Base-by-base conservation (phyloP, 805 yeast species). In the Lipomyces yamadae region DNA sequence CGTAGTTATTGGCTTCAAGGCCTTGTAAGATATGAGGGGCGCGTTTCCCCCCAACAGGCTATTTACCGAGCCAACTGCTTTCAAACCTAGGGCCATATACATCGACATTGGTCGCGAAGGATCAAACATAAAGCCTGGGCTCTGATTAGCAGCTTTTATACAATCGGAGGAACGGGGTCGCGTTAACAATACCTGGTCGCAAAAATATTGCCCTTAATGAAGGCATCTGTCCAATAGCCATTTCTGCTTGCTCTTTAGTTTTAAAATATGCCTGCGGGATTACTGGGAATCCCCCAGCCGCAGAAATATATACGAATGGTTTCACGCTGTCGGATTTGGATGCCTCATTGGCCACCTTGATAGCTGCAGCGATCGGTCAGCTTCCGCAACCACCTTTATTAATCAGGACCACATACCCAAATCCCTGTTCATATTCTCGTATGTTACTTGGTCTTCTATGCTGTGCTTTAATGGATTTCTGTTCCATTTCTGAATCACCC, bases 61-160 rank as follows among this genome's bases (percentile, higher is more conserved):
- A 61, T 67, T 67, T 5, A 63, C 65, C 2, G 64, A 39, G n/a
- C 62, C 63, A 4, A 67, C 7, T 4, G 66, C 63, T 15, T 55
- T 58, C 24, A 67, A 60, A 24, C 68, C 66, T 54, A 60, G 55
- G 13, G 60, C 63, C 58, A 65, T 53, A 35, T 55, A 67, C 66
- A 67, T 61, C 10, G 70, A 66, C 65, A 61, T 61, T 10, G 62
- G 59, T 11, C 61, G 35, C 8, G 68, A 60, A 11, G 68, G 66
- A 54, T 67, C 70, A 45, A 64, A 65, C 70, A 67, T 64, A 53
- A 67, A 64, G 7, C 70, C 70, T 63, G 48, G 15, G 15, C n/a
- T n/a, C 6, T 52, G 18, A 34, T 30, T 34, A 24, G 45, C 29
- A 11, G 37, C 6, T n/a, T 56, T 8, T 18, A 32, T 2, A 35